A percentile compares a stretch with the other conserved stretches of the same genome.
These are phyloP conservation scores for Pseudozyma sp. DNA, from an alignment of 1,284 basidiomycete species.

Conservation along the genomic window DNA sequence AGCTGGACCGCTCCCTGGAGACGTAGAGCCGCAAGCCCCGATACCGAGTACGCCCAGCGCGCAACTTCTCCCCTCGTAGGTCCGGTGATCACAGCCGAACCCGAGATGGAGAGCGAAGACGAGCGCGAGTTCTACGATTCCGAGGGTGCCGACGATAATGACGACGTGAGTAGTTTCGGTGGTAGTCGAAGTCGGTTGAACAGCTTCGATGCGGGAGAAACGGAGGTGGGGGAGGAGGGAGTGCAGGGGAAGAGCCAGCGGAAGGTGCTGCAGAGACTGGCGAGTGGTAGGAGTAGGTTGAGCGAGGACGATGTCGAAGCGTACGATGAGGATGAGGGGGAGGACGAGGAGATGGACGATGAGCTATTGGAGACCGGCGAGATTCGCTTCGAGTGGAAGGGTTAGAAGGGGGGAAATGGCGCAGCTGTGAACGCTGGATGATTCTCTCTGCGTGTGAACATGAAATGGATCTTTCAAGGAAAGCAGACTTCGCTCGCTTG, in stretches of 20 bases:
- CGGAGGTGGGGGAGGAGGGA: not conserved
- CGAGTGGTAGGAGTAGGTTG: conserved; percentile 13
- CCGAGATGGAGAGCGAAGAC: conserved; percentile 34
- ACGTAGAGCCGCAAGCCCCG: conserved; percentile 42
- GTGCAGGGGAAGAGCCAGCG: not conserved
- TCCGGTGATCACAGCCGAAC: conserved; percentile 48
- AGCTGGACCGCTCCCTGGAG: conserved; percentile 55
- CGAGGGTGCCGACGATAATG: conserved; percentile 30
- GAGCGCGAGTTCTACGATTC: conserved; percentile 52
- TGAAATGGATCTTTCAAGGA: no score
- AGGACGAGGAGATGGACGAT: conserved; percentile 59
- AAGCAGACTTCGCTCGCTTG: no score
- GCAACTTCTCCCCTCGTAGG: conserved; percentile 55
- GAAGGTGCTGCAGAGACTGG: conserved; percentile 8
- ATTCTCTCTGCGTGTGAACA: no score
- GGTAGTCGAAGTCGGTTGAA: conserved; percentile 7
- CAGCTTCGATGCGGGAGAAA: conserved; percentile 1
- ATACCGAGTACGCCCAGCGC: not conserved
- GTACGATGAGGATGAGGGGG: conserved; percentile 12
- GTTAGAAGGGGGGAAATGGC: not conserved
- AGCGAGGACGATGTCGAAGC: conserved; percentile 31
- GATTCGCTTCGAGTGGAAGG: conserved; percentile 66
- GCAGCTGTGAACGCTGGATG: no score
- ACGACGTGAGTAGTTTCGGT: conserved; percentile 25
- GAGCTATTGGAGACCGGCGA: conserved; percentile 63